phyloP scores from a whole-genome alignment of 768 basidiomycete species.

The Leccinum boreale region DNA sequence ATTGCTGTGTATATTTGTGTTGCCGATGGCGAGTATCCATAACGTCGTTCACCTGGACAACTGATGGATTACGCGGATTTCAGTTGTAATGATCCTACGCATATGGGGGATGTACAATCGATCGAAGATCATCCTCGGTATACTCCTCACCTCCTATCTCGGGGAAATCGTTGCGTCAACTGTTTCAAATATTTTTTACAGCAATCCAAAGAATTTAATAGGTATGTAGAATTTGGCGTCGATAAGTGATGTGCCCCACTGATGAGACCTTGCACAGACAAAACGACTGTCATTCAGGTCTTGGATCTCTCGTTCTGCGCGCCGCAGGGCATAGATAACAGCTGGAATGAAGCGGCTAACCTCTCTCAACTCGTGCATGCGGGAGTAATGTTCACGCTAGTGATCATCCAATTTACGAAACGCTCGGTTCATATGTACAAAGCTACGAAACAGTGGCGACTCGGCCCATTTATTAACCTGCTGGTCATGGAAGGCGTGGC shows the following conservation, averaged over 20 bases:
- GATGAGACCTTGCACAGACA: background rate
- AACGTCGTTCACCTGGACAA: too few relatives aligned
- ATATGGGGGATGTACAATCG: background rate
- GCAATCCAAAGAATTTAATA: background rate
- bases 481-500: background rate
- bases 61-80: background rate
- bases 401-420: background rate
- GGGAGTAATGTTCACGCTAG: background rate
- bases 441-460: background rate
- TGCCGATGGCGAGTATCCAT: background rate
- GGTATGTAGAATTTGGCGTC: background rate
- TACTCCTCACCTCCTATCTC: background rate
- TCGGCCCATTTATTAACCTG: background rate
- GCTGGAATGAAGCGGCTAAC: background rate
- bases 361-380: background rate
- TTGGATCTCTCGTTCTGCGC: background rate
- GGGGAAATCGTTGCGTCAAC: background rate
- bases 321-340: background rate
- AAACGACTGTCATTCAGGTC: background rate
- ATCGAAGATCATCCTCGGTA: background rate
- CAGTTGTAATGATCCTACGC: background rate
- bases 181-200: background rate
- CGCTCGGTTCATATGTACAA: background rate
- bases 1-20: background rate
- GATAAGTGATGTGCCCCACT: background rate